Evolutionary conservation across 2,329 filamentous ascomycete species (phyloP).

Genomic region (Macrophomina pseudophaseolina): DNA sequence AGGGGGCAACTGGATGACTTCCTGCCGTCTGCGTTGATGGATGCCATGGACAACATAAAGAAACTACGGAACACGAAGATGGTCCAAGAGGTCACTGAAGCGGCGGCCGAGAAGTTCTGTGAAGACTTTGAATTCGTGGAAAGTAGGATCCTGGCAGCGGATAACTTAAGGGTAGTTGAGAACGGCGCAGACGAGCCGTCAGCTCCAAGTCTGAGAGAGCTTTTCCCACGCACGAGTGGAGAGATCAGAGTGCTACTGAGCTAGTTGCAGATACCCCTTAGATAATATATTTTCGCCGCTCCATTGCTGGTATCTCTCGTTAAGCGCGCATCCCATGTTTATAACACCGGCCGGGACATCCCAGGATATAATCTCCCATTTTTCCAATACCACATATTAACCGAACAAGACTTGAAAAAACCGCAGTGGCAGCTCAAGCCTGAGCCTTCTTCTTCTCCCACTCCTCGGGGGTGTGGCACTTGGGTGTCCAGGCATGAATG

Average conservation of each 20-base stretch:
- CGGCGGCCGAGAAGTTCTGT: constrained; percentile 83
- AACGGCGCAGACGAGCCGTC: constrained; percentile 46
- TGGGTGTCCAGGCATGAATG: constrained; percentile 95
- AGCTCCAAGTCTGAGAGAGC: constrained; percentile 53
- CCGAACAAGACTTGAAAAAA: background rate
- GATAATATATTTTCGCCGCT: constrained; percentile 4
- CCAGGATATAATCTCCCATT: background rate
- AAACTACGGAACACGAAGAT: constrained; percentile 73
- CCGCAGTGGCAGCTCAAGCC: constrained; percentile 25
- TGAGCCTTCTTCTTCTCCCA: constrained; percentile 71
- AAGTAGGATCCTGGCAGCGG: constrained; percentile 62
- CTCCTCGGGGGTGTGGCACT: constrained; percentile 90
- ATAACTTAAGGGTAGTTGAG: constrained; percentile 54
- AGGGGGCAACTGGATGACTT: constrained; percentile 87
- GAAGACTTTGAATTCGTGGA: constrained; percentile 78
- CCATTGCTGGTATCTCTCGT: background rate
- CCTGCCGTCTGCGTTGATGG: constrained; percentile 88
- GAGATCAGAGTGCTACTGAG: constrained; percentile 69
- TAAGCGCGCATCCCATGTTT: background rate
- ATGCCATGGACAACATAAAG: constrained; percentile 82
- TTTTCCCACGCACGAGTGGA: constrained; percentile 68
- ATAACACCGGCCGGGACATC: background rate
- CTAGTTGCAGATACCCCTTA: constrained; percentile 40
- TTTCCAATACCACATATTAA: background rate
- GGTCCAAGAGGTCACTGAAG: constrained; percentile 77